phyloP scores from a whole-genome alignment of 331 rosid genomes.

The Acacia pycnantha region DNA sequence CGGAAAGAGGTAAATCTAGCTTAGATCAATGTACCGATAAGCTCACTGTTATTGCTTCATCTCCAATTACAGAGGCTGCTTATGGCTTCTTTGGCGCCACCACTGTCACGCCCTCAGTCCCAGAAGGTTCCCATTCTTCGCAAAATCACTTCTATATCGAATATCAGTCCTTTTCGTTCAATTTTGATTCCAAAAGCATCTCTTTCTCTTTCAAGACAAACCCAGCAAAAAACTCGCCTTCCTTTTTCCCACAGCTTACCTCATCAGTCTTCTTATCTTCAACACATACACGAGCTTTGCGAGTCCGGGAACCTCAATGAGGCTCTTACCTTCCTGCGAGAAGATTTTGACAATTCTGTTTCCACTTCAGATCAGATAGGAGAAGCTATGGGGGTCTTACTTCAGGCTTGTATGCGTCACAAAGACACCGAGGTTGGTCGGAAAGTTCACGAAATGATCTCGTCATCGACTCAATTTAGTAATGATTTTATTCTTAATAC shows the following conservation, averaged over 20 bases:
- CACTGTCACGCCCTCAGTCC: not conserved
- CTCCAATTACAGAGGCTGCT: not conserved
- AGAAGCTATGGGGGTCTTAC: slow-evolving; percentile 50
- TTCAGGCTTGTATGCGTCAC: slow-evolving; percentile 58
- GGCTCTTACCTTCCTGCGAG: slow-evolving; percentile 50
- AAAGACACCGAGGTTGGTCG: slow-evolving; percentile 61
- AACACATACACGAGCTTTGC: slow-evolving; percentile 50
- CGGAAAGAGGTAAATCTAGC: not conserved
- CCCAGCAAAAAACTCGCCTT: slow-evolving; percentile 17
- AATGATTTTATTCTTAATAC: slow-evolving; percentile 66
- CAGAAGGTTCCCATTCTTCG: not conserved
- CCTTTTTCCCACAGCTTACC: slow-evolving; percentile 1
- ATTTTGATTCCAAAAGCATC: slow-evolving; percentile 15
- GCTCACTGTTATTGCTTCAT: not conserved
- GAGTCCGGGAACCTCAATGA: slow-evolving; percentile 47
- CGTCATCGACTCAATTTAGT: slow-evolving; percentile 35
- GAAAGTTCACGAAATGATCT: slow-evolving; percentile 51
- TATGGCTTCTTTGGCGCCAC: not conserved
- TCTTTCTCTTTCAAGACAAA: slow-evolving; percentile 20
- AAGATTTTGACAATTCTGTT: slow-evolving; percentile 24
- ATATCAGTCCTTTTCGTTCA: not conserved
- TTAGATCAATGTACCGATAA: not conserved
- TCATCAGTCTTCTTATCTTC: slow-evolving; percentile 31
- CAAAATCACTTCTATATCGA: not conserved
- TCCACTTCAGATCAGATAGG: slow-evolving; percentile 28